Percentiles rank a stretch among this genome's conserved stretches.
Conservation (phyloP, 139 green algal species). For the Chlorella sorokiniana region DNA sequence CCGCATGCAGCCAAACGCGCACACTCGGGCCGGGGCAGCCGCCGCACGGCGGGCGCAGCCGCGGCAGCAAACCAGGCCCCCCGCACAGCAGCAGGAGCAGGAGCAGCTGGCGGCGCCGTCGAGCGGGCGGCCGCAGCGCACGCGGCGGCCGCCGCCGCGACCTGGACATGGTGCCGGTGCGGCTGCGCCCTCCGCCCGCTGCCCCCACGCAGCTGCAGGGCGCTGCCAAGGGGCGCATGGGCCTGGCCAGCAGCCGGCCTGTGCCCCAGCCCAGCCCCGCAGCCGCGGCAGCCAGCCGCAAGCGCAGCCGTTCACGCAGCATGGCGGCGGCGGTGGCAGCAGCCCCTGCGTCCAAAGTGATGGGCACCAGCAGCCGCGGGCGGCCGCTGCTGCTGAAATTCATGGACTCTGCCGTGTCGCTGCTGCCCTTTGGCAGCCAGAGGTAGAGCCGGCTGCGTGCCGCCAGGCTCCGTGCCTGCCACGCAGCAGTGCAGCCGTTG, state of each 20-base stretch:
- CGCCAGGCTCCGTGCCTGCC: not conserved
- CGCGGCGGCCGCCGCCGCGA: slow-evolving; percentile 2
- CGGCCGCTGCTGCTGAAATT: slow-evolving; percentile 20
- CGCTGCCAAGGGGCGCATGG: not conserved
- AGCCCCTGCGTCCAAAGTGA: not conserved
- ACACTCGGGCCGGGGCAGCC: not conserved
- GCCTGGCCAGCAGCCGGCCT: not conserved
- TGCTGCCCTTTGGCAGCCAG: not conserved
- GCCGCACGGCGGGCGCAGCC: not conserved
- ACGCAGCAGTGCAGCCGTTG: too few relatives aligned
- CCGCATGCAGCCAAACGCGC: not conserved
- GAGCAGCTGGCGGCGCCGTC: not conserved
- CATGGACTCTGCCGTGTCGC: not conserved
- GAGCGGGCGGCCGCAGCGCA: slow-evolving; percentile 26
- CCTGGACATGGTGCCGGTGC: slow-evolving; percentile 11
- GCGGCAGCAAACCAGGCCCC: not conserved
- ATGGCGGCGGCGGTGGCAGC: not conserved
- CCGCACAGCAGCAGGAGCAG: not conserved
- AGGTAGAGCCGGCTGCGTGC: not conserved
- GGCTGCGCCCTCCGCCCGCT: not conserved
- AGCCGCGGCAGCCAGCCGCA: slow-evolving; percentile 5
- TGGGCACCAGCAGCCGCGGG: slow-evolving; percentile 12
- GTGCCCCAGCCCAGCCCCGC: not conserved
- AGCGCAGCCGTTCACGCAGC: slow-evolving; percentile 14
- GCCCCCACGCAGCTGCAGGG: not conserved